Evolutionary conservation across 768 basidiomycete species (phyloP), one percentile per base, ranked within the genome.

Genomic region (Rhodotorula toruloides): DNA sequence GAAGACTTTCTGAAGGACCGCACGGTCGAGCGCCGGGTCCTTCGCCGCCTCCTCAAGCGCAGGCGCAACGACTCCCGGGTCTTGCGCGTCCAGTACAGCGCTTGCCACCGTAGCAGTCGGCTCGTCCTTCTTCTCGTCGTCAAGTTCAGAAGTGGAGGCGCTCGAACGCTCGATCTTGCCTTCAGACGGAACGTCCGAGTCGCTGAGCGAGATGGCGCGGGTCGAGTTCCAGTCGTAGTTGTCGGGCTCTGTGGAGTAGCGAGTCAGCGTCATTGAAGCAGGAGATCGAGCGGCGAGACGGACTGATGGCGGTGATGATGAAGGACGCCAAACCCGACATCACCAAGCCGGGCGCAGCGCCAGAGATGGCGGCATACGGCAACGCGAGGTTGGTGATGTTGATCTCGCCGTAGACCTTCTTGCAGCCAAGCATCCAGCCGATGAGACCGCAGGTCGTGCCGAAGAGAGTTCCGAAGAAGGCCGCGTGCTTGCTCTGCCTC

Each of bases 191-290:
- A 61, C 36, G 53, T 65, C 58, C 52, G 52, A 53, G 40, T 70
- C 54, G 39, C 56, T 40, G n/a, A 69, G 78, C 74, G 52, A 91
- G 77, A 96, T 89, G 0, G 83, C 82, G 14, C 91, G 85, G 0
- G 91, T 94, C 19, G 81, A 77, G n/a, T 83, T 82, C 78, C 89
- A 96, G 78, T 91, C 84, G 70, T 86, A 93, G 74, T 89, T 77
- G 53, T 87, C 90, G 0, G 90, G 89, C 81, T 32, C 59, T 63
- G 54, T 10, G 25, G 49, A 32, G 55, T n/a, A 27, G 17, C 25
- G 14, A 10, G 19, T 19, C 14, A 53, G 54, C 7, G 6, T 31
- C 9, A 12, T 77, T 84, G 63, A 74, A 87, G 87, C 39, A 29
- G 36, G 34, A 88, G 25, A 29, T 40, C 40, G 40, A 40, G 40